Percentiles rank a stretch among this genome's conserved stretches.
These are phyloP conservation scores for Beauveria sp. DNA, from an alignment of 2,329 filamentous ascomycete genomes.

Conservation along the genomic window DNA sequence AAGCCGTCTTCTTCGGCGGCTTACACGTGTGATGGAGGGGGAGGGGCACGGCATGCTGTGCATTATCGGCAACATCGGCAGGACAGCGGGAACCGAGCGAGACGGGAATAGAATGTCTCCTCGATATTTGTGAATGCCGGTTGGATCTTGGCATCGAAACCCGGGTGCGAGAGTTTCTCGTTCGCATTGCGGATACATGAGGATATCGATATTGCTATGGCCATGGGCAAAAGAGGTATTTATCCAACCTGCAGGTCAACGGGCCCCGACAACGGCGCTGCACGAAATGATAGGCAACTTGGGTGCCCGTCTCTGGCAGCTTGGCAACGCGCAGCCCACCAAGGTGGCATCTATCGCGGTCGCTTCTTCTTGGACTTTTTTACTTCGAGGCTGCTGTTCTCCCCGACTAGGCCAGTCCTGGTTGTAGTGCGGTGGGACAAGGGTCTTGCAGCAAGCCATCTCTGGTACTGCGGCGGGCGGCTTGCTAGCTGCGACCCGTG, in stretches of 20 bases:
- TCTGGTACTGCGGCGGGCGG: neutral
- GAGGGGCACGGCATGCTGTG: neutral
- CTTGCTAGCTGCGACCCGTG: neutral
- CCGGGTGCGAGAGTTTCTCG: slow-evolving; percentile 1
- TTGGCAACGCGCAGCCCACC: neutral
- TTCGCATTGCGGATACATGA: neutral
- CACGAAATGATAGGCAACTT: neutral
- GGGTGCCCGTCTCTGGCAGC: neutral
- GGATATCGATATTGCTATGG: neutral
- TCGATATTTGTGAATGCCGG: neutral
- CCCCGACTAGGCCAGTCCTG: neutral
- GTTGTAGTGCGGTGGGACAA: neutral
- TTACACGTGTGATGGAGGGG: neutral
- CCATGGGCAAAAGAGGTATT: neutral
- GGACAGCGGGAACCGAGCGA: neutral
- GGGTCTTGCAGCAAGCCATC: slow-evolving; percentile 1
- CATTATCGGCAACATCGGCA: neutral
- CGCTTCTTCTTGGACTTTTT: neutral
- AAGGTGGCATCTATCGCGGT: neutral
- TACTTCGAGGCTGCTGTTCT: neutral
- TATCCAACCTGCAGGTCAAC: neutral
- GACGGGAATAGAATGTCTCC: neutral
- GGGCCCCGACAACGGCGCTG: neutral
- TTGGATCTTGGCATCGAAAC: neutral
- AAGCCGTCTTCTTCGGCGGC: neutral